Evolutionary conservation across 306 rosid genomes (phyloP).

Genomic region (Luffa acutangula): DNA sequence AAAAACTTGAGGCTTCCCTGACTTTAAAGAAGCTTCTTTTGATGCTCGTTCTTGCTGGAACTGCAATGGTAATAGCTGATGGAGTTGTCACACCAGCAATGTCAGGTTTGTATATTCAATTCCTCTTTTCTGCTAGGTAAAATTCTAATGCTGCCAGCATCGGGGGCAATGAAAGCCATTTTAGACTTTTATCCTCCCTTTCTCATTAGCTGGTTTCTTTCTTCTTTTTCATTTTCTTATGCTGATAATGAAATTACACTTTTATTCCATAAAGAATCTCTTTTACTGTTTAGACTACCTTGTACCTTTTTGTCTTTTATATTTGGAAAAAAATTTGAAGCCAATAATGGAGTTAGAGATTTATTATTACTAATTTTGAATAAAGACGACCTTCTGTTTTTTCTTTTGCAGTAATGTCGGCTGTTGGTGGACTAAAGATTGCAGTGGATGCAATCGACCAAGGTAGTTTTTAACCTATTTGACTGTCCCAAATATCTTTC

Average conservation of each 20-base stretch:
- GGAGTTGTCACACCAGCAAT: conserved; percentile 95
- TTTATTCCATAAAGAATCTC: background rate
- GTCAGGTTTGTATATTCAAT: conserved; percentile 42
- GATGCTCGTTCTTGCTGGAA: conserved; percentile 88
- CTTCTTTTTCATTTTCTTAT: background rate
- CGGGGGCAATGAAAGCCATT: background rate
- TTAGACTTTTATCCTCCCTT: background rate
- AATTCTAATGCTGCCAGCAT: background rate
- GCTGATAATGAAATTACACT: background rate
- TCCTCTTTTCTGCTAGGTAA: background rate
- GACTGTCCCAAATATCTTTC: background rate
- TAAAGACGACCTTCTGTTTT: background rate
- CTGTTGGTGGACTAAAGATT: conserved; percentile 82
- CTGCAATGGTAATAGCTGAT: conserved; percentile 96
- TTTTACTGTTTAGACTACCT: background rate
- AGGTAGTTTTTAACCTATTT: conserved; percentile 37
- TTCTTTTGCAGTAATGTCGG: conserved; percentile 63
- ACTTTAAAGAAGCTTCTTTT: conserved; percentile 79
- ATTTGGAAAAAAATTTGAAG: background rate
- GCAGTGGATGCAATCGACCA: conserved; percentile 63
- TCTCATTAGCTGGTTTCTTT: background rate
- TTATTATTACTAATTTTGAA: background rate
- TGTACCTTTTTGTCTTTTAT: background rate
- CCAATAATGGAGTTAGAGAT: background rate
- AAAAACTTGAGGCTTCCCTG: conserved; percentile 73